Evolutionary conservation across 73 alveolate genomes (phyloP).

Genomic region (Paraurostyla sp.): DNA sequence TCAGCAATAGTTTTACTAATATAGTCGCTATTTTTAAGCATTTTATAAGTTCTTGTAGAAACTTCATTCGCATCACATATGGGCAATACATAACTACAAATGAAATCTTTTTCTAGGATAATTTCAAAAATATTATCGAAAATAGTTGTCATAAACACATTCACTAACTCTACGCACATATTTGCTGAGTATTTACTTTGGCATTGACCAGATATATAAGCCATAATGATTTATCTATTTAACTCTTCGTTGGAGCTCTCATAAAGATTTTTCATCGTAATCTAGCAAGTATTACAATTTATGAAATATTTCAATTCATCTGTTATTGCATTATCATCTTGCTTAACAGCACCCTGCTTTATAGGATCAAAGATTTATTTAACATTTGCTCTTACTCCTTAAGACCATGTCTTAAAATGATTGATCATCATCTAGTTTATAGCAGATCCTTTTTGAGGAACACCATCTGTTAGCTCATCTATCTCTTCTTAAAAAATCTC

Average conservation of each 20-base stretch:
- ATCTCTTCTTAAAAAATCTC: neutral
- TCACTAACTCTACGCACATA: conserved; percentile 8
- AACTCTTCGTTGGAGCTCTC: neutral
- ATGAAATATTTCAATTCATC: conserved; percentile 15
- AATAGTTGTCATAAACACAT: neutral
- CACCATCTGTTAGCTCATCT: neutral
- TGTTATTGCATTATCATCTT: neutral
- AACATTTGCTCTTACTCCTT: neutral
- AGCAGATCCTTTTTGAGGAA: neutral
- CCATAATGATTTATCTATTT: conserved; percentile 13
- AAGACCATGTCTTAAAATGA: neutral
- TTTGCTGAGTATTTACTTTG: neutral
- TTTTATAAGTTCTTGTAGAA: neutral
- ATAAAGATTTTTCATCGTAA: neutral
- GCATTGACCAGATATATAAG: conserved; percentile 4
- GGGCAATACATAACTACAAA: conserved; percentile 26
- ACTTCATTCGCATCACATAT: neutral
- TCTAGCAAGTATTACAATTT: conserved; percentile 36
- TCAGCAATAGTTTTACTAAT: neutral
- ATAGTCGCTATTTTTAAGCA: neutral
- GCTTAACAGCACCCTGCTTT: neutral
- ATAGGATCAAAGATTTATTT: conserved; percentile 13
- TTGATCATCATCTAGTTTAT: neutral
- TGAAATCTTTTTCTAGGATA: conserved; percentile 1
- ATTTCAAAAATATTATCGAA: conserved; percentile 25